Evolutionary conservation across 192 early-diverging fungal species (phyloP), one percentile per base, ranked within the genome.

Genomic region (Mortierella hygrophila): DNA sequence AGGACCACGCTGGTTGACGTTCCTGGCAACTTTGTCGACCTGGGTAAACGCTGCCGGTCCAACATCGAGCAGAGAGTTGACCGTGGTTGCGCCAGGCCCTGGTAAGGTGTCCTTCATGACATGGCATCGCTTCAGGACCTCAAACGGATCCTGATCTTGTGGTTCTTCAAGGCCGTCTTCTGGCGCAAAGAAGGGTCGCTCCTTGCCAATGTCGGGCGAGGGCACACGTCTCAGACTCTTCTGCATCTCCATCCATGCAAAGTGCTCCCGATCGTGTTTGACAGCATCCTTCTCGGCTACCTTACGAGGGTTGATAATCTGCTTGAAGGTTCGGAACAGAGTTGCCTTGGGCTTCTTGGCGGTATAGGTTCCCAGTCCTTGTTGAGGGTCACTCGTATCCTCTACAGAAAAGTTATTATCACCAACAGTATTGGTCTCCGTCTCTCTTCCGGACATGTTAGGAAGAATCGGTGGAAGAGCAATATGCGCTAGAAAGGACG

Each of bases 1-100:
- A 11, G 80, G 87, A 0, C 93, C 92, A 23, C 90, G 82, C 68
- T 93, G 92, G 76, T 93, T 91, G 2, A 95, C 90, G 83, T 92
- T 93, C 20, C 90, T 83, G 55, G 94, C 94, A 72, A 94, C 93
- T 21, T 90, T 89, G 81, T 95, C 94, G 8, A 95, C 90, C 75
- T 94, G 92, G 40, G 74, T 76, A 89, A 94, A 95, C 49, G 75
- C 29, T 23, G 79, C 78, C 63, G 70, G 79, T 46, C 79, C 79
- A 46, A 78, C 77, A n/a, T 86, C 84, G 20, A 86, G 75, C 0
- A 68, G 13, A 21, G 10, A 23, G 21, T 40, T 71, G 10, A 38
- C 11, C 20, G 69, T 40, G 0, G 21, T 21, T 0, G 41, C 52
- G 63, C 63, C 52, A 23, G 40, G 68, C 0, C 7, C 70, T 15